phyloP scores from a whole-genome alignment of 768 basidiomycete genomes.

The Leucosporidium scottii region DNA sequence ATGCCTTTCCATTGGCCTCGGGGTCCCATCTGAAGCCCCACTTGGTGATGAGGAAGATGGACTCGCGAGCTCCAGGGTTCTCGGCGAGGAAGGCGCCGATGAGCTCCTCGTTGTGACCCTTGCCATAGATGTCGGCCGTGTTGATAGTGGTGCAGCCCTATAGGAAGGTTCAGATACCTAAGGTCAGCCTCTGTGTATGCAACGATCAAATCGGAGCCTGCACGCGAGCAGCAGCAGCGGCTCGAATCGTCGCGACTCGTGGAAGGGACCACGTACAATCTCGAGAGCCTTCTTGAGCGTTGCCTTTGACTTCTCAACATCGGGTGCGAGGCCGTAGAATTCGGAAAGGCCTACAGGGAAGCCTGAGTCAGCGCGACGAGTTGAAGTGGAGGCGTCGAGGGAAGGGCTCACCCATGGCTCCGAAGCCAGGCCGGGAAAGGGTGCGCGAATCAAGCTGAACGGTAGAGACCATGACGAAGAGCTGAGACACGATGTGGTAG shows the following conservation, averaged over 20 bases:
- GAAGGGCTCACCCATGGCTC: not conserved
- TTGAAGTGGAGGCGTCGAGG: not conserved
- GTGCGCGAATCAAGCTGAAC: no score
- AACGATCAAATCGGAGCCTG: no score
- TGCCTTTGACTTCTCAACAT: not conserved
- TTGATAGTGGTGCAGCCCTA: not conserved
- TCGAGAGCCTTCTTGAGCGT: not conserved
- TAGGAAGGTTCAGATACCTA: no score
- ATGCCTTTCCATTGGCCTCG: not conserved
- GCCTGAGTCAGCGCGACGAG: not conserved
- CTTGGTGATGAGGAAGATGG: conserved; percentile 8
- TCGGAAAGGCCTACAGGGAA: not conserved
- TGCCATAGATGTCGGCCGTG: not conserved
- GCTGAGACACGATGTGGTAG: no score
- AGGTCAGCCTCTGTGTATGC: no score
- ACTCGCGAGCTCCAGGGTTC: not conserved
- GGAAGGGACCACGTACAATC: not conserved
- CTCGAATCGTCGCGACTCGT: no score
- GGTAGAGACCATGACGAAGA: no score
- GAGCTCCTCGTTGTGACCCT: not conserved
- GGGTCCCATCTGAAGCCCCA: not conserved
- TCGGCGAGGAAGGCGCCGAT: not conserved
- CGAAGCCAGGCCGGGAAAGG: not conserved
- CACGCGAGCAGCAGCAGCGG: no score
- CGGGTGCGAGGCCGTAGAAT: not conserved